Conservation (phyloP, 257 asterid species). For the Eucommia ulmoides region DNA sequence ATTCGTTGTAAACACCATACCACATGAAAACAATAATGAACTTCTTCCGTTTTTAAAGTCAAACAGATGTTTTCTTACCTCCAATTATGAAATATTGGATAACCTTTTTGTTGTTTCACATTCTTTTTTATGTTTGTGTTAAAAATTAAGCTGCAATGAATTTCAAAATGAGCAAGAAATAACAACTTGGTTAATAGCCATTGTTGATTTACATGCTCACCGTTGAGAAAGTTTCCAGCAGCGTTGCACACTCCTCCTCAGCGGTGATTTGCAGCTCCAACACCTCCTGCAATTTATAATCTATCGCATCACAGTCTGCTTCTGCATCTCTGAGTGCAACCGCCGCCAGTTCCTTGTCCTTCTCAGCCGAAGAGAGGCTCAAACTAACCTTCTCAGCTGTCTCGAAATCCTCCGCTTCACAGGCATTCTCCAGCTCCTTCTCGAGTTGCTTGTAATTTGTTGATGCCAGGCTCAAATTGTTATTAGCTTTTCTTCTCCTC, state of each 20-base stretch:
- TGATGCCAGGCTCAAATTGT: constrained; percentile 19
- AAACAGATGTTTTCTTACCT: too few relatives aligned
- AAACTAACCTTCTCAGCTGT: constrained; percentile 32
- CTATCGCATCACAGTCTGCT: constrained; percentile 19
- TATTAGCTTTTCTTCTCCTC: constrained; percentile 26
- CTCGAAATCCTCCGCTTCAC: constrained; percentile 40
- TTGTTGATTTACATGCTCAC: too few relatives aligned
- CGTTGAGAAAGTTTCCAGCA: constrained; percentile 22
- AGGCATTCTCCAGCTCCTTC: constrained; percentile 32
- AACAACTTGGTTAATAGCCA: too few relatives aligned
- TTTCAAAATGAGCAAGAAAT: too few relatives aligned
- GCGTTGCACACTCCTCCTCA: constrained; percentile 33
- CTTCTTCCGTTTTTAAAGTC: too few relatives aligned
- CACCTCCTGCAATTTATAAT: constrained; percentile 23
- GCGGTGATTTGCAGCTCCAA: constrained; percentile 21
- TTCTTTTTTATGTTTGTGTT: too few relatives aligned
- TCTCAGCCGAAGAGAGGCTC: constrained; percentile 27
- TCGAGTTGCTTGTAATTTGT: constrained; percentile 21
- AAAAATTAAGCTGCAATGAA: too few relatives aligned
- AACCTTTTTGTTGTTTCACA: too few relatives aligned
- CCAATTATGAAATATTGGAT: too few relatives aligned
- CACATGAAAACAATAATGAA: too few relatives aligned
- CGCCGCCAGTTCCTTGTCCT: constrained; percentile 18
- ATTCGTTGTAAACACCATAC: too few relatives aligned
- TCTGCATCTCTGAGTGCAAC: constrained; percentile 23